Evolutionary conservation across 2,329 filamentous ascomycete species (phyloP), one percentile per base, ranked within the genome.

Genomic region (Ascomycota sp.): DNA sequence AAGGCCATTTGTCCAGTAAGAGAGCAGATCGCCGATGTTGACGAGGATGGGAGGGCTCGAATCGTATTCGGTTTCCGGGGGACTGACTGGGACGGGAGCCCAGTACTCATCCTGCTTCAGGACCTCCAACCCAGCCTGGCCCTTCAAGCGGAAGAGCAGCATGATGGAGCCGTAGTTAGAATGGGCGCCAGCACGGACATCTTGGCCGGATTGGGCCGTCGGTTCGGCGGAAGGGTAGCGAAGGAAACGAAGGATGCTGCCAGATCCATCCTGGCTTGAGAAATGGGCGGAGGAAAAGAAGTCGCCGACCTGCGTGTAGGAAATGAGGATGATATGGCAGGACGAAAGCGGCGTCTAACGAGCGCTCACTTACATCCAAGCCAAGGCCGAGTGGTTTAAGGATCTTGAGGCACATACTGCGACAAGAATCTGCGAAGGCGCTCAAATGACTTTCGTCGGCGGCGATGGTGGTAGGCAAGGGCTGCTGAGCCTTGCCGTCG

Each of bases 1-100:
- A 28, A 94, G 53, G 0, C 85, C 83, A 38, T 78, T 76, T 1
- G 89, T 95, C 86, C 86, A 95, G 50, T 91, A 89, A 22, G 71
- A 76, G 35, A 75, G 55, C 46, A 77, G 44, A 47, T 75, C 57
- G 52, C 76, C 54, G 53, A 83, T 67, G 59, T 89, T 56, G 72
- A 95, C 50, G 61, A 94, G 50, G 61, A 83, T 81, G 1, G 76
- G 85, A n/a, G 69, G 75, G 25, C 59, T 65, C 7, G 57, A 56
- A 40, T 73, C 69, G 20, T 47, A 36, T 35, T 69, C 66, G 4
- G 69, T 72, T 1, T 64, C 63, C 0, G 63, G 56, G 0, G 78
- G 77, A 11, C 56, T 57, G 2, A 85, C 75, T 4, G 69, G 73
- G 1, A 76, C 79, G 27, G 69, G 66, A 0, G 61, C 67, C 78